Base-by-base conservation (phyloP, 129 eudicot species). In the Oenanthe sinensis region DNA sequence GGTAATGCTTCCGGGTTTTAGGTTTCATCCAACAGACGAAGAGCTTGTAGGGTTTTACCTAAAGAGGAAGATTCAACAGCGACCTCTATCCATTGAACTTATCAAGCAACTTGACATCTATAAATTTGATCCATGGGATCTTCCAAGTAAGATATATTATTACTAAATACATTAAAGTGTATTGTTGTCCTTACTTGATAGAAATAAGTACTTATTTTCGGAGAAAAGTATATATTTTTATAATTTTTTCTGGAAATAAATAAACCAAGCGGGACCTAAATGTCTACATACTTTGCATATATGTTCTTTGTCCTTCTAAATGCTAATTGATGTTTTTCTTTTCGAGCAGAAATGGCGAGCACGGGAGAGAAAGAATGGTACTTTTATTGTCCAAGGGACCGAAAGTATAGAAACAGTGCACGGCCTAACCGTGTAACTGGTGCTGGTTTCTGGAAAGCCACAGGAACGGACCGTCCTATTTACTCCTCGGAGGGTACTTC, bases 371-470 rank as follows among this genome's bases (percentile, higher is more conserved):
- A 90, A 79, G 98, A 95, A 82, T 95, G 98, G 98, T 95, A 95
- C 77, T 95, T 95, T 39, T 95, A 85, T 72, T 91, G 97, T 79
- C 98, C 97, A 54, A 87, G 98, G 90, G 98, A 95, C 80, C 58
- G 98, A 5, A 95, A 95, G 77, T 95, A 95, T 74, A 79, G 97
- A 43, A 95, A 95, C 79, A 95, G 98, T 48, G 86, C 94, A 26
- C 77, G 98, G 80, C 98, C 98, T 8, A 95, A 95, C 82, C 86
- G 98, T 39, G 98, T 95, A 22, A 95, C 98, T 0, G 94, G 90
- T 81, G 96, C 97, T 7, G 98, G 98, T 30, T 95, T 95, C 48
- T 95, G 98, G 98, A 95, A 95, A 77, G 98, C 98, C 58, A 95
- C 98, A 4, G 98, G 98, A 2, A 95, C 98, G 0, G 98, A 95